These are phyloP conservation scores for Tetraselmis striata DNA, from an alignment of 139 green algal species.

Conservation along the genomic window DNA sequence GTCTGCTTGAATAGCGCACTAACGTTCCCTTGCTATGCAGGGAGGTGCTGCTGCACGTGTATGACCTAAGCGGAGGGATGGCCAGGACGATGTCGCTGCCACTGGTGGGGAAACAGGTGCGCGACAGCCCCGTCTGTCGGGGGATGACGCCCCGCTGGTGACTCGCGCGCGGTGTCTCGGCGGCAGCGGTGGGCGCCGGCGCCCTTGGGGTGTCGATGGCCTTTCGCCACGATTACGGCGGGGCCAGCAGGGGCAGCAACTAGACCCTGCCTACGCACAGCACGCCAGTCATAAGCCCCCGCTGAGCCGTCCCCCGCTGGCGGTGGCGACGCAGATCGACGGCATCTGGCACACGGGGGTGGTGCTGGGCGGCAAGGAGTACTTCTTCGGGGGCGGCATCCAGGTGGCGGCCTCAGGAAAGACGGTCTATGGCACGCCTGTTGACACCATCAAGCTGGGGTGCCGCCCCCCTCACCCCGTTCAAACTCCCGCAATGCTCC, in stretches of 20 bases:
- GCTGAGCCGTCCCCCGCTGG: neutral
- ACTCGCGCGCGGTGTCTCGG: too few species aligned
- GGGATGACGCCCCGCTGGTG: too few species aligned
- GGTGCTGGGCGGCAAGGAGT: slow-evolving; percentile 39
- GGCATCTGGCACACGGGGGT: slow-evolving; percentile 63
- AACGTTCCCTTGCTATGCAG: too few species aligned
- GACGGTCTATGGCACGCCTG: slow-evolving; percentile 51
- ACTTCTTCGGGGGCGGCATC: slow-evolving; percentile 52
- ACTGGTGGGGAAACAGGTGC: slow-evolving; percentile 59
- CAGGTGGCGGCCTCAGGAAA: slow-evolving; percentile 32
- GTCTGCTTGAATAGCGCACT: too few species aligned
- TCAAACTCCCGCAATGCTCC: too few species aligned
- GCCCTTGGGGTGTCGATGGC: neutral
- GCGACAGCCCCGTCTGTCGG: too few species aligned
- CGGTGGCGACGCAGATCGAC: slow-evolving; percentile 38
- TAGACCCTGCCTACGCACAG: neutral
- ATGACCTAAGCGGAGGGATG: slow-evolving; percentile 70
- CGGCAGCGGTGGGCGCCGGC: neutral
- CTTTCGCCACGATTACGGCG: neutral
- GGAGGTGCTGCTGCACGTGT: slow-evolving; percentile 66
- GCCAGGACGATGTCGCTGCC: slow-evolving; percentile 43
- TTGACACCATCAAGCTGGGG: slow-evolving; percentile 48
- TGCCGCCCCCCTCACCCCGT: slow-evolving; percentile 4
- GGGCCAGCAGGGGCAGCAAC: too few species aligned
- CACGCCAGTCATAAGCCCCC: neutral